Conservation (phyloP, 2,329 filamentous ascomycete species). For the Hortaea werneckii region DNA sequence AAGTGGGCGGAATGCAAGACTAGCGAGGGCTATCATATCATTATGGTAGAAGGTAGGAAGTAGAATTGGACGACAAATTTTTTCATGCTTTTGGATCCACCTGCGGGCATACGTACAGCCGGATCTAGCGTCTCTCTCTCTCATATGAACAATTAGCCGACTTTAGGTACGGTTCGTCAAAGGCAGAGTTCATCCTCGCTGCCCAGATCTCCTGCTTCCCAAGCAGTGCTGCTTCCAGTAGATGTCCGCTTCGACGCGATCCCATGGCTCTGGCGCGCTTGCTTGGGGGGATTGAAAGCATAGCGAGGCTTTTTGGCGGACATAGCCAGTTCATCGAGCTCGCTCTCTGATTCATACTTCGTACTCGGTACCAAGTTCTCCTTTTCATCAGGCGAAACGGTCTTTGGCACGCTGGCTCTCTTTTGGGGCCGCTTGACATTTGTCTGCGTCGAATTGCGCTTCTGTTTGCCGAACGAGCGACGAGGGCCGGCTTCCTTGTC, state of each 20-base stretch:
- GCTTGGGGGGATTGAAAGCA: neutral
- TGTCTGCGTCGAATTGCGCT: no score
- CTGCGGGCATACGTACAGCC: neutral
- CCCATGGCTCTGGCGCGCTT: neutral
- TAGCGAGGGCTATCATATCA: constrained; percentile 66
- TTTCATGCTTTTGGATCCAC: neutral
- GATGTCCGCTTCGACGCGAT: neutral
- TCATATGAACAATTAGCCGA: neutral
- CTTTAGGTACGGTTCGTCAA: neutral
- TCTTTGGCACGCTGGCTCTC: neutral
- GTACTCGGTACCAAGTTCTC: neutral
- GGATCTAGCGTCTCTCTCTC: neutral
- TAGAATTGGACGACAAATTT: constrained; percentile 16
- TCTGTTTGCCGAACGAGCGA: no score
- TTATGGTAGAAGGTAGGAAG: constrained; percentile 64
- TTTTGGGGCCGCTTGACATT: no score
- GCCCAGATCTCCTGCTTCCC: constrained; percentile 1
- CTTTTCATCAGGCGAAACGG: neutral
- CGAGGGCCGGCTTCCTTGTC: no score
- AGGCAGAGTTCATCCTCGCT: constrained; percentile 24
- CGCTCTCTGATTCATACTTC: constrained; percentile 6
- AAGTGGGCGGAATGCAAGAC: constrained; percentile 64
- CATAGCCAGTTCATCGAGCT: neutral
- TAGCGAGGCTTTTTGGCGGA: neutral
- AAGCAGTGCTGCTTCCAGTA: neutral